Base-by-base conservation (phyloP, 768 basidiomycete genomes). In the Leccinum uliginosum region DNA sequence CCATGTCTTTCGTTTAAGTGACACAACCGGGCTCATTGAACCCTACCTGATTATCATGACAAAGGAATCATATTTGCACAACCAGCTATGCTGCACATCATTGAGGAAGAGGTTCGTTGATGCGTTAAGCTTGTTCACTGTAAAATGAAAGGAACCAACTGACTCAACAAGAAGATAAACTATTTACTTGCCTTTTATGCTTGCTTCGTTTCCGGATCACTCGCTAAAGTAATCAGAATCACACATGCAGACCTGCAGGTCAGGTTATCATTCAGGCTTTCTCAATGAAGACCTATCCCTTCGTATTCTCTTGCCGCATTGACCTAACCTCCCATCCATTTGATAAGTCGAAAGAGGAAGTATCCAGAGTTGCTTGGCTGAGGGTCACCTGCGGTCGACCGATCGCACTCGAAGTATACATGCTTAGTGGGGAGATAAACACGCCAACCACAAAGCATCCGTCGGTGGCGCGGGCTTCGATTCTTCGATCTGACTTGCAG, bases 181-280 rank as follows among this genome's bases (percentile, higher is more conserved):
- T 49, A 69, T 65, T 50, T 46, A 44, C 17, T 74, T 72, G 45
- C 67, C 76, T 80, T 52, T 56, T 80, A 11, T 82, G 80, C 80
- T 65, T 71, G 0, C 65, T 78, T 32, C 74, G 59, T 62, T 29
- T 54, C 61, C 2, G 52, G 59, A 19, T 53, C 58, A 27, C 59
- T 67, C 50, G 40, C 47, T 45, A 58, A 57, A 56, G 64, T 53
- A 32, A 27, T 51, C 10, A 54, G 54, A 30, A 56, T 67, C 23
- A 51, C 61, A 61, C 61, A 64, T 32, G 58, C 58, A 5, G 54
- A 26, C n/a, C 51, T 63, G 8, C 34, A 15, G 34, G 34, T 35
- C 15, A 60, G 30, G 50, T 67, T 30, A 56, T 55, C 40, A 58
- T 66, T 32, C 66, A 30, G n/a, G 54, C 59, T 27, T 64, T 63